Percentiles rank a stretch among this genome's conserved stretches.
phyloP scores from a whole-genome alignment of 345 rosid species.

The Erodium maritimum region DNA sequence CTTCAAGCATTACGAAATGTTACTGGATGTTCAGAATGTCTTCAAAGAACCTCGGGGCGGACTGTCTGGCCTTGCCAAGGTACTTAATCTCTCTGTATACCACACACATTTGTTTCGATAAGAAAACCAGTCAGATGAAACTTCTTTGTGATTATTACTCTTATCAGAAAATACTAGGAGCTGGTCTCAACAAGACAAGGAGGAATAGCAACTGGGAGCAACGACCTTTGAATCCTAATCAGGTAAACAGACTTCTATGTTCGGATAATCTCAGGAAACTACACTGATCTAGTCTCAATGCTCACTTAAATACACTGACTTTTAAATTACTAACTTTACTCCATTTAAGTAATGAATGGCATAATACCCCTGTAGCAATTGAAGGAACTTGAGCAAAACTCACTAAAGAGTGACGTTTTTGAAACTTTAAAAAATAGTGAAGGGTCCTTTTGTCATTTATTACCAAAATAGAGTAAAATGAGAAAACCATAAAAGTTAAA shows the following conservation, averaged over 20 bases:
- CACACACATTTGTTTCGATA: not conserved
- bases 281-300: too few relatives aligned
- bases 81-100: slow-evolving; percentile 3
- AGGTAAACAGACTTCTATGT: slow-evolving; percentile 31
- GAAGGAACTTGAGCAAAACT: too few relatives aligned
- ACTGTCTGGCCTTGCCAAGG: slow-evolving; percentile 75
- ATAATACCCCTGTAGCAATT: too few relatives aligned
- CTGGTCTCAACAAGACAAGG: slow-evolving; percentile 78
- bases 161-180: slow-evolving; percentile 79
- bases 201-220: slow-evolving; percentile 84
- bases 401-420: too few relatives aligned
- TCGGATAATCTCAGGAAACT: too few relatives aligned
- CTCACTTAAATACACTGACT: too few relatives aligned
- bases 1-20: slow-evolving; percentile 73
- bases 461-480: too few relatives aligned
- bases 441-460: too few relatives aligned
- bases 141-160: not conserved
- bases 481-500: too few relatives aligned
- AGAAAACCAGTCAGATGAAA: not conserved
- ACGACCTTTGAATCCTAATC: slow-evolving; percentile 64
- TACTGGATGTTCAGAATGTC: slow-evolving; percentile 67
- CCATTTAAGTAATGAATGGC: too few relatives aligned
- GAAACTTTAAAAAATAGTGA: too few relatives aligned
- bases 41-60: slow-evolving; percentile 68
- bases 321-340: too few relatives aligned